Base-by-base conservation (phyloP, 116 monocot species). In the Trichopus zeylanicus region DNA sequence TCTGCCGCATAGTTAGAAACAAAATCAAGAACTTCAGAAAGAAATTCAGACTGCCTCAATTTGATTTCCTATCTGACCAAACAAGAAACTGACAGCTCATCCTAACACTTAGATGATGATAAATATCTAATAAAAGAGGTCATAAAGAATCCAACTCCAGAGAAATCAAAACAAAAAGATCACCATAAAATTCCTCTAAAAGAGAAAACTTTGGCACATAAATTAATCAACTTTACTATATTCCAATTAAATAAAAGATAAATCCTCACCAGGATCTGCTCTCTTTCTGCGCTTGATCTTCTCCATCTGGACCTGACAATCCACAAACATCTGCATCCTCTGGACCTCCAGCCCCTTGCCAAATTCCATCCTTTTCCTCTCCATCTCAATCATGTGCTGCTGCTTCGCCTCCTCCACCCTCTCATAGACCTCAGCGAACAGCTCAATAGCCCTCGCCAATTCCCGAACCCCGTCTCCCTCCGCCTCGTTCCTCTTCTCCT, bases 291-390 rank as follows among this genome's bases (percentile, higher is more conserved):
- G 48, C 60, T 67, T 71, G 59, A 69, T 61, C 59, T 70, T 73
- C 32, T 46, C 61, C 12, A 79, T 35, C 57, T 79, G 57, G 46
- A 77, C 56, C 66, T 73, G 73, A 0, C 65, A 57, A 33, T 79
- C 73, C 26, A 70, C 66, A 57, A 79, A 69, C 53, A 73, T 62
- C 64, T 79, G 79, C 79, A 73, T 73, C 61, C 79, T 53, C 61
- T 79, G 73, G 21, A 73, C 60, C 56, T 79, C 79, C 12, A 79
- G 35, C 31, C 66, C 65, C 57, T 66, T 73, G 22, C 57, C 60
- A 34, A 79, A 79, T 46, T 79, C 79, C 69, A 79, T 73, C 60
- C 70, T 48, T 57, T 70, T 69, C 68, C 61, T 69, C 73, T 79
- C 79, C 63, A 73, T 35, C 51, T 79, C 79, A 21, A 66, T 55